phyloP scores from a whole-genome alignment of 2,329 filamentous ascomycete genomes.

The Nannizziopsis barbatae region DNA sequence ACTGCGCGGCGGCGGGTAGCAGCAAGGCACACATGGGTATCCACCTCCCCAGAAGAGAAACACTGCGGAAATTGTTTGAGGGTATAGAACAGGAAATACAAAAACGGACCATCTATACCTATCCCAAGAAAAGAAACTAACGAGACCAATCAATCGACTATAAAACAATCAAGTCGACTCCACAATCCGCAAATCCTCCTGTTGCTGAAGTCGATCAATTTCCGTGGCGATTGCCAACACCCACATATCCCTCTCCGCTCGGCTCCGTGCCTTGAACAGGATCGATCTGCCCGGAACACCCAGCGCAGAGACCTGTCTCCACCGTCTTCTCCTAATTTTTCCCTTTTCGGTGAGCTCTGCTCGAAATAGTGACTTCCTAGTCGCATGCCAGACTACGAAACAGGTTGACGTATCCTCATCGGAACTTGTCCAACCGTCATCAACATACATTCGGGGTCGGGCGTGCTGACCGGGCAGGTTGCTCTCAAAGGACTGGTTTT shows the following conservation, averaged over 20 bases:
- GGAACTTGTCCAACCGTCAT: constrained; percentile 50
- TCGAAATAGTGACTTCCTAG: constrained; percentile 46
- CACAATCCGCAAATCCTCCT: constrained; percentile 42
- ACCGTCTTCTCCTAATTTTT: constrained; percentile 28
- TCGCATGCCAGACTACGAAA: constrained; percentile 56
- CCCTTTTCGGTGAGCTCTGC: constrained; percentile 27
- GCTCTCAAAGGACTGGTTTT: constrained; percentile 53
- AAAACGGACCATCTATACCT: no score
- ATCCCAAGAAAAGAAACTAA: no score
- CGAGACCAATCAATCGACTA: no score
- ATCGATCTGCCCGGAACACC: constrained; percentile 51
- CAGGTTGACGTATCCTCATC: constrained; percentile 57
- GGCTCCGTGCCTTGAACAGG: constrained; percentile 54
- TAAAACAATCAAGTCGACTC: constrained; percentile 9
- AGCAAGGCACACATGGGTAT: no score
- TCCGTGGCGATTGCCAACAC: constrained; percentile 55
- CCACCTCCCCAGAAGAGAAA: no score
- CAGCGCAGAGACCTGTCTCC: constrained; percentile 50
- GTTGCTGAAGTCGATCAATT: constrained; percentile 49
- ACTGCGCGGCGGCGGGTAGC: no score
- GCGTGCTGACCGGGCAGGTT: constrained; percentile 50
- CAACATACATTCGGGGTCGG: constrained; percentile 49
- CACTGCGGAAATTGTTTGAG: no score
- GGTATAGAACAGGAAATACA: no score
- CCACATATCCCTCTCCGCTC: constrained; percentile 57